Conservation (phyloP, 768 basidiomycete genomes). For the Rhizopogon rudus region DNA sequence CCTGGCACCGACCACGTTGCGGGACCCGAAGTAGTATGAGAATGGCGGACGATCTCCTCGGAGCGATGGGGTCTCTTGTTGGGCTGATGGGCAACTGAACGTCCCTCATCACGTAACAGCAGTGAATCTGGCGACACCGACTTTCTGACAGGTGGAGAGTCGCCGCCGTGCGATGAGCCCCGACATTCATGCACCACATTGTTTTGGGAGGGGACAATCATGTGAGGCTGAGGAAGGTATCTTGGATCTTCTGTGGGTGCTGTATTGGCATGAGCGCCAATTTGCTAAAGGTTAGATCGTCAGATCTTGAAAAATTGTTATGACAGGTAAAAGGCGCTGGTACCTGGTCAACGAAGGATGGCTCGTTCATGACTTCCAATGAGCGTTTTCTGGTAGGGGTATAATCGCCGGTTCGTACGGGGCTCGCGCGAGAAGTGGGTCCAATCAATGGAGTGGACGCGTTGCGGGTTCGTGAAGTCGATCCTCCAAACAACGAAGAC, state of each 20-base stretch:
- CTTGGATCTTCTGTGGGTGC: slow-evolving; percentile 19
- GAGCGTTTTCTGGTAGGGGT: slow-evolving; percentile 28
- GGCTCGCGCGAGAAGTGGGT: slow-evolving; percentile 12
- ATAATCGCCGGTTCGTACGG: slow-evolving; percentile 11
- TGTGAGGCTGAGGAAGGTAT: slow-evolving; percentile 17
- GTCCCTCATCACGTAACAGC: slow-evolving; percentile 21
- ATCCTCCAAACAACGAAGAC: slow-evolving; percentile 25
- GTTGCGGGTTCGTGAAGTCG: slow-evolving; percentile 14
- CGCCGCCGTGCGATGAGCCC: slow-evolving; percentile 5
- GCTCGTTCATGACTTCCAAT: slow-evolving; percentile 24
- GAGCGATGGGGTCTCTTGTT: slow-evolving; percentile 25
- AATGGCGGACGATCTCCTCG: slow-evolving; percentile 26
- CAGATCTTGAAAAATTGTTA: slow-evolving; percentile 14
- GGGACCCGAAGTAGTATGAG: slow-evolving; percentile 14
- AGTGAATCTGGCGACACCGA: slow-evolving; percentile 13
- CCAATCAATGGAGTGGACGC: slow-evolving; percentile 13
- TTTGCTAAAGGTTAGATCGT: slow-evolving; percentile 23
- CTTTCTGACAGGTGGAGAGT: slow-evolving; percentile 10
- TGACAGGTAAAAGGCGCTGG: slow-evolving; percentile 23
- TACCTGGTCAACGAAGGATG: slow-evolving; percentile 26
- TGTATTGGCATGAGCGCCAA: slow-evolving; percentile 15
- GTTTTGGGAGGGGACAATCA: slow-evolving; percentile 21
- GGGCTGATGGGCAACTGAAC: slow-evolving; percentile 12
- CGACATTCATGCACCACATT: slow-evolving; percentile 9
- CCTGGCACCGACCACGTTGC: slow-evolving; percentile 31